Percentiles rank a stretch among this genome's conserved stretches.
phyloP scores from a whole-genome alignment of 805 yeast genomes.

The Wickerhamiella vanderwaltii region DNA sequence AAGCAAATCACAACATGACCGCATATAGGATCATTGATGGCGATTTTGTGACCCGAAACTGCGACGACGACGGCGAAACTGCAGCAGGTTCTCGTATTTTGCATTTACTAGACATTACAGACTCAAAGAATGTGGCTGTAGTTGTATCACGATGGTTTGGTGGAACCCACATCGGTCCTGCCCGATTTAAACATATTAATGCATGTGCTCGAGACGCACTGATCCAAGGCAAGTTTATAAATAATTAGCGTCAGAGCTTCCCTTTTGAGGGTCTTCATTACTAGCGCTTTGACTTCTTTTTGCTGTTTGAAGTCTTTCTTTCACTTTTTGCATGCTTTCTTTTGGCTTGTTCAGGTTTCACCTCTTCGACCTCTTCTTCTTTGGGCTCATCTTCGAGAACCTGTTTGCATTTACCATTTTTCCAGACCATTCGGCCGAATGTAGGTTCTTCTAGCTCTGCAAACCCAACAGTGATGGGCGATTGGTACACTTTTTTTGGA shows the following conservation, averaged over 20 bases:
- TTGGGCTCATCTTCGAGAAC: conserved; percentile 5
- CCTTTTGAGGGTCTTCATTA: not conserved
- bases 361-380: conserved; percentile 5
- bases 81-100: conserved; percentile 88
- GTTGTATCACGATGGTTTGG: conserved; percentile 90
- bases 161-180: conserved; percentile 85
- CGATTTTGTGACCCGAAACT: conserved; percentile 53
- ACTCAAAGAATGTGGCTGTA: conserved; percentile 72
- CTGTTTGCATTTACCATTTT: conserved; percentile 13
- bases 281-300: conserved; percentile 5
- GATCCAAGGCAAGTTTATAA: conserved; percentile 44
- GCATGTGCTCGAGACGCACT: conserved; percentile 79
- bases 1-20: conserved; percentile 69
- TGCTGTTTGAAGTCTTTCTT: conserved; percentile 3
- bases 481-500: not conserved
- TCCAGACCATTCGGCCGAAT: conserved; percentile 13
- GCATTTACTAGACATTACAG: conserved; percentile 57
- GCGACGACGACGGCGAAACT: conserved; percentile 94
- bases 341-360: conserved; percentile 7
- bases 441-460: conserved; percentile 6
- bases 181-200: conserved; percentile 80
- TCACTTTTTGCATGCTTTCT: not conserved
- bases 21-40: conserved; percentile 74
- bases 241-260: not conserved
- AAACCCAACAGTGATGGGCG: conserved; percentile 1